A percentile compares a stretch with the other conserved stretches of the same genome.
These are phyloP conservation scores for Apiotrichum brassicae DNA, from an alignment of 1,284 basidiomycete genomes.

Conservation along the genomic window DNA sequence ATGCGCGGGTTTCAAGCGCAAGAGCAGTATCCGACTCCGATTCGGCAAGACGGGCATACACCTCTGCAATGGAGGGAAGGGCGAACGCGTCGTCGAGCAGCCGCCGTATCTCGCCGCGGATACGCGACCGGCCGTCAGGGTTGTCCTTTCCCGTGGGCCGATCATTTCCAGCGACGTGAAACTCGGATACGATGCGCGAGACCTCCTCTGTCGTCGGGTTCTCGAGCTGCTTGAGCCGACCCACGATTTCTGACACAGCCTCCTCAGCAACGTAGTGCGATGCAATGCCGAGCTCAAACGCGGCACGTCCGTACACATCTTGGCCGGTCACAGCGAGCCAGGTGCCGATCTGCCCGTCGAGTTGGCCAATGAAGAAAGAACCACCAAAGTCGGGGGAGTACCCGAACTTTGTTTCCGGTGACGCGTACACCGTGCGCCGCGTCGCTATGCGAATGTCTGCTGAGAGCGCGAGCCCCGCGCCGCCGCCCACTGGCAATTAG, in stretches of 20 bases:
- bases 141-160: conserved; percentile 52
- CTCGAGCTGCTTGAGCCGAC: conserved; percentile 40
- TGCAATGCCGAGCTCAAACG: conserved; percentile 81
- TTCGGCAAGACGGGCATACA: conserved; percentile 55
- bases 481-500: conserved; percentile 75
- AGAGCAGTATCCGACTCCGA: conserved; percentile 34
- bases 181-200: conserved; percentile 22
- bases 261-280: conserved; percentile 80
- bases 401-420: conserved; percentile 90
- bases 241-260: conserved; percentile 59
- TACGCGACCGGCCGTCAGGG: conserved; percentile 54
- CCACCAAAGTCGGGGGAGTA: conserved; percentile 64
- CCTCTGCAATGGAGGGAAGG: conserved; percentile 56
- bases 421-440: conserved; percentile 81
- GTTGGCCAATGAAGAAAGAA: conserved; percentile 74
- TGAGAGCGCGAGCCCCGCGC: conserved; percentile 77
- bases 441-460: conserved; percentile 90
- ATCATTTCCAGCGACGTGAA: conserved; percentile 48
- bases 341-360: conserved; percentile 86
- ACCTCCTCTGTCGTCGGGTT: conserved; percentile 19
- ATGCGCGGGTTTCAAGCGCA: conserved; percentile 53
- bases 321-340: conserved; percentile 85
- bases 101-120: conserved; percentile 60
- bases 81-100: conserved; percentile 72
- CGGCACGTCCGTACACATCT: conserved; percentile 64